A percentile compares a stretch with the other conserved stretches of the same genome.
Evolutionary conservation across 352 stramenopile species (phyloP).

Genomic region (Phytophthora melonis): DNA sequence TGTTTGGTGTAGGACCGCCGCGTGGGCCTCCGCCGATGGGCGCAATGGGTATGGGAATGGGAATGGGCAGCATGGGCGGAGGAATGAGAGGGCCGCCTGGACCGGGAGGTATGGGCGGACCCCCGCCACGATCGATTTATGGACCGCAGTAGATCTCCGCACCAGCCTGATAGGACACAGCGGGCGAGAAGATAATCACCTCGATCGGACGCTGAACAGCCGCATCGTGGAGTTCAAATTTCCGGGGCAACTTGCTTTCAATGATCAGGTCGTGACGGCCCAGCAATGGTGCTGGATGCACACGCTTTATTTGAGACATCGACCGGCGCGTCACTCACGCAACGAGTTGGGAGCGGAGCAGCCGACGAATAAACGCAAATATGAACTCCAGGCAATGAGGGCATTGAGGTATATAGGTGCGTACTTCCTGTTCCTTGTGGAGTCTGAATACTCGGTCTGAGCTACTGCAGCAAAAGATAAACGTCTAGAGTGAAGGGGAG

Average conservation of each 20-base stretch:
- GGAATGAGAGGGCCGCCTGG: conserved; percentile 44
- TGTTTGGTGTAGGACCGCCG: conserved; percentile 49
- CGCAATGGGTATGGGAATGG: conserved; percentile 35
- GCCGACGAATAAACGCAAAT: conserved; percentile 36
- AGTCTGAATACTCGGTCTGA: conserved; percentile 24
- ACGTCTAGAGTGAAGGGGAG: conserved; percentile 8
- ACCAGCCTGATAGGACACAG: not conserved
- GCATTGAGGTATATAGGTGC: conserved; percentile 37
- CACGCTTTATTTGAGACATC: not conserved
- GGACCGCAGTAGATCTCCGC: conserved; percentile 56
- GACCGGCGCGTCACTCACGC: not conserved
- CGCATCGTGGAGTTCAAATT: not conserved
- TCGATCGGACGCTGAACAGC: too few relatives aligned
- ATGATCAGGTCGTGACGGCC: not conserved
- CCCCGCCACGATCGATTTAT: conserved; percentile 77
- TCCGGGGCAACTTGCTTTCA: too few relatives aligned
- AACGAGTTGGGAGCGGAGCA: conserved; percentile 10
- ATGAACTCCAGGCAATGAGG: conserved; percentile 27
- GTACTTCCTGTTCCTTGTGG: conserved; percentile 32
- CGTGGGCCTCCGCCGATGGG: conserved; percentile 57
- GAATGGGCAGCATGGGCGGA: conserved; percentile 40
- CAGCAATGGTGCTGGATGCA: not conserved
- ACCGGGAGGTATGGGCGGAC: conserved; percentile 39
- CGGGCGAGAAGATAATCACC: not conserved
- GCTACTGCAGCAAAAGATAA: conserved; percentile 30